Percentiles rank a stretch among this genome's conserved stretches.
Evolutionary conservation across 2,329 filamentous ascomycete species (phyloP).

Genomic region (Plectosphaerella plurivora): DNA sequence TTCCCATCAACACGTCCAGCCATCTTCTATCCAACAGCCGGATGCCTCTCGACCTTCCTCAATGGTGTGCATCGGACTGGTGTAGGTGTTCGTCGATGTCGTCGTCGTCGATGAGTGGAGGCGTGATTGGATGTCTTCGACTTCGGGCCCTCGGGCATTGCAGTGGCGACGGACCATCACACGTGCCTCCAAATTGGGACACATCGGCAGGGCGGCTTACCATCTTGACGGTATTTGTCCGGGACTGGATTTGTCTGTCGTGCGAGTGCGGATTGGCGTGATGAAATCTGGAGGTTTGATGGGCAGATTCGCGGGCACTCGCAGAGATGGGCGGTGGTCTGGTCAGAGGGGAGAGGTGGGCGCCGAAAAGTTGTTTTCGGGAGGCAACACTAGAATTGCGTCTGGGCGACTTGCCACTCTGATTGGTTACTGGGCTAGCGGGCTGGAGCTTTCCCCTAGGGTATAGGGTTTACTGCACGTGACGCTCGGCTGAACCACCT

Average conservation of each 20-base stretch:
- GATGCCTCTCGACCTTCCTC: background rate
- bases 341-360: constrained; percentile 19
- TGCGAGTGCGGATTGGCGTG: constrained; percentile 44
- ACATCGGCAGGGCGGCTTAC: constrained; percentile 42
- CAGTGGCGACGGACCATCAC: constrained; percentile 3
- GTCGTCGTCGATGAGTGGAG: constrained; percentile 11
- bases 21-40: background rate
- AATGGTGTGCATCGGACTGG: background rate
- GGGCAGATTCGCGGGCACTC: constrained; percentile 43
- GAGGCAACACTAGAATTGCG: background rate
- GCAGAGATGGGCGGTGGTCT: constrained; percentile 37
- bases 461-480: constrained; percentile 30
- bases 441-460: constrained; percentile 20
- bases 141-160: constrained; percentile 1
- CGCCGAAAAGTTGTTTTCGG: constrained; percentile 36
- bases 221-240: constrained; percentile 61
- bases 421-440: constrained; percentile 17
- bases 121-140: constrained; percentile 7
- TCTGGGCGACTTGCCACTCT: background rate
- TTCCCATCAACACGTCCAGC: background rate
- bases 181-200: constrained; percentile 9
- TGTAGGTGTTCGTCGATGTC: constrained; percentile 10
- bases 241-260: constrained; percentile 19
- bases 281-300: constrained; percentile 45
- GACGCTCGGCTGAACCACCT: constrained; percentile 11